Conservation (phyloP, 768 basidiomycete genomes). For the Tulasnella sp. region DNA sequence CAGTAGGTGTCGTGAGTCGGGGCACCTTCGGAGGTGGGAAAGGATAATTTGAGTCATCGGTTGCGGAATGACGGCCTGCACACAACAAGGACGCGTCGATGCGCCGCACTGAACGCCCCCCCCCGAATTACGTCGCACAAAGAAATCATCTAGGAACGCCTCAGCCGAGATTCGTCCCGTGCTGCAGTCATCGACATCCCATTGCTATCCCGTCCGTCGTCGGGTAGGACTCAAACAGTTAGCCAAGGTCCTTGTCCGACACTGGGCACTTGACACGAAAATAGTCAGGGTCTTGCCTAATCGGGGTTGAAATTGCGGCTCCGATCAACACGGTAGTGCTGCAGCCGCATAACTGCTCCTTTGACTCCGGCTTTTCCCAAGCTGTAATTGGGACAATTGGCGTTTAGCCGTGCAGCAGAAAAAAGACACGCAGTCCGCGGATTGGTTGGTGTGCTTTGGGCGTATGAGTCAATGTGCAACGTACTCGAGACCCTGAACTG, state of each 20-base stretch:
- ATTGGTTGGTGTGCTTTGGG: not conserved
- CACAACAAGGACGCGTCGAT: not conserved
- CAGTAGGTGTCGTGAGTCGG: not conserved
- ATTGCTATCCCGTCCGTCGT: not conserved
- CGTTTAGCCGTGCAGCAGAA: not conserved
- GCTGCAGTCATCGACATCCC: not conserved
- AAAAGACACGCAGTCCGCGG: conserved; percentile 4
- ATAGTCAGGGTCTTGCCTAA: not conserved
- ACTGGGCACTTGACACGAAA: not conserved
- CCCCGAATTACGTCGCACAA: not conserved
- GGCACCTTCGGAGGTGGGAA: not conserved
- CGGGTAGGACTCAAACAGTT: not conserved
- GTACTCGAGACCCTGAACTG: not conserved
- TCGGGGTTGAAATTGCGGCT: not conserved
- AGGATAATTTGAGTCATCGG: not conserved
- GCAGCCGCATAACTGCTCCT: not conserved
- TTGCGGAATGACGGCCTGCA: not conserved
- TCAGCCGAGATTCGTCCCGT: not conserved
- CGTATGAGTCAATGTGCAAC: conserved; percentile 3
- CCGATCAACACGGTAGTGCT: not conserved
- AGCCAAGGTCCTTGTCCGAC: too few species aligned
- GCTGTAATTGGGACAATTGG: not conserved
- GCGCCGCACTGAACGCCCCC: not conserved
- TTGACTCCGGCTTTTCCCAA: conserved; percentile 4
- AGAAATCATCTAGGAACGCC: not conserved